Evolutionary conservation across 176 grass and related monocot genomes (phyloP).

Genomic region (Juncus effusus): DNA sequence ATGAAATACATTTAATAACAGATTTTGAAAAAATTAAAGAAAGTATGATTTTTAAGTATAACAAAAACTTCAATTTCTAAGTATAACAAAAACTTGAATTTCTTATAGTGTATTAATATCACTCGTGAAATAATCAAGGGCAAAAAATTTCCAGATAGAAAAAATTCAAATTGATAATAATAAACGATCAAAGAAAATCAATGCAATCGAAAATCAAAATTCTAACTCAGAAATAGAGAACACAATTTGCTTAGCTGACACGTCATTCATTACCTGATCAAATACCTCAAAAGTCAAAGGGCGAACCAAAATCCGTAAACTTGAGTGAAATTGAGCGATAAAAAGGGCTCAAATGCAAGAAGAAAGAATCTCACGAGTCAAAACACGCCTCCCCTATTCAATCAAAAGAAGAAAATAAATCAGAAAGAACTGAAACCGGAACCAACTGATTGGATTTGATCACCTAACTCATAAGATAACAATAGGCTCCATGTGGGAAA

Average conservation of each 20-base stretch:
- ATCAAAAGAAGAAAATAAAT: conserved; percentile 14
- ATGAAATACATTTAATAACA: no score
- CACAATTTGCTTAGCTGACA: no score
- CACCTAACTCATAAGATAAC: background rate
- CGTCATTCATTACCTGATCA: no score
- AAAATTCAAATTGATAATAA: background rate
- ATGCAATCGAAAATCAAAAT: conserved; percentile 22
- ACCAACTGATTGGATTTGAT: background rate
- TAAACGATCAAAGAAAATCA: conserved; percentile 11
- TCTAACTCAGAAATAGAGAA: no score
- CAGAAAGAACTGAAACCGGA: background rate
- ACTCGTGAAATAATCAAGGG: no score
- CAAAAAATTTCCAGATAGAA: background rate
- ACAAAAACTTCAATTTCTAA: no score
- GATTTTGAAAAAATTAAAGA: no score
- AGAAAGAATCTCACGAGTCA: background rate
- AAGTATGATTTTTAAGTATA: no score
- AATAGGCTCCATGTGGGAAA: no score
- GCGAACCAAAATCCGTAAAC: background rate
- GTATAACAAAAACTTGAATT: no score
- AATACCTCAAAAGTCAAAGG: conserved; percentile 2
- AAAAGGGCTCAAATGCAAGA: background rate
- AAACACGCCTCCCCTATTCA: conserved; percentile 1
- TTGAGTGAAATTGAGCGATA: conserved; percentile 11
- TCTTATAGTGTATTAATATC: no score